Evolutionary conservation across 2,329 filamentous ascomycete genomes (phyloP).

Genomic region (Penicillium rolfsii): DNA sequence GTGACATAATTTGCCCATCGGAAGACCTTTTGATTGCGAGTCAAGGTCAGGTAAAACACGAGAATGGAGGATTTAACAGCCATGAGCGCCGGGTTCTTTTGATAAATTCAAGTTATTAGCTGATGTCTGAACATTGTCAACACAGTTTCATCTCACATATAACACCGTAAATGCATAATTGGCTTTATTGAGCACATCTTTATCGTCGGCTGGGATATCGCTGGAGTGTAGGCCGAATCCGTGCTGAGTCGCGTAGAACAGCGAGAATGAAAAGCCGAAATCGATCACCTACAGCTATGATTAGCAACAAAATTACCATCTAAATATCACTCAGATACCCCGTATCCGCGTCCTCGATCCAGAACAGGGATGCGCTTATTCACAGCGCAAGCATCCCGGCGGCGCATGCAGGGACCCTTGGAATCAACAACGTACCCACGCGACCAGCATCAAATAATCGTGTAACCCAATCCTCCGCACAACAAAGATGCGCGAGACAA

Average conservation of each 20-base stretch:
- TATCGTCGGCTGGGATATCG: constrained; percentile 38
- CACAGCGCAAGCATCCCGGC: constrained; percentile 10
- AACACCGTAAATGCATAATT: constrained; percentile 65
- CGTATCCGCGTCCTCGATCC: neutral
- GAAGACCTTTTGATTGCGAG: constrained; percentile 76
- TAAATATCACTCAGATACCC: neutral
- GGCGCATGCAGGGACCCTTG: constrained; percentile 17
- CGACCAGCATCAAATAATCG: constrained; percentile 78
- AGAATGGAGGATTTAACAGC: constrained; percentile 90
- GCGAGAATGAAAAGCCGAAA: constrained; percentile 52
- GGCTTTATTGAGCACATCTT: constrained; percentile 48
- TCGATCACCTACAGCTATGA: constrained; percentile 41
- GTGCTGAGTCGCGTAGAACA: constrained; percentile 49
- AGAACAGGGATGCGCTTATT: neutral
- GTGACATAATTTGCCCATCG: constrained; percentile 81
- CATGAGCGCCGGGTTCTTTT: constrained; percentile 83
- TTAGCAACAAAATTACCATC: neutral
- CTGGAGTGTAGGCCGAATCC: constrained; percentile 50
- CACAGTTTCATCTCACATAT: constrained; percentile 51
- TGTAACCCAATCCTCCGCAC: constrained; percentile 73
- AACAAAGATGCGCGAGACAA: constrained; percentile 73
- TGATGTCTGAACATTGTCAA: no score
- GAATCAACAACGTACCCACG: constrained; percentile 61
- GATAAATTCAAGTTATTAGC: constrained; percentile 4
- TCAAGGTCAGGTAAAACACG: constrained; percentile 83